Evolutionary conservation across 768 basidiomycete species (phyloP).

Genomic region (Tricholoma hemisulphureum): DNA sequence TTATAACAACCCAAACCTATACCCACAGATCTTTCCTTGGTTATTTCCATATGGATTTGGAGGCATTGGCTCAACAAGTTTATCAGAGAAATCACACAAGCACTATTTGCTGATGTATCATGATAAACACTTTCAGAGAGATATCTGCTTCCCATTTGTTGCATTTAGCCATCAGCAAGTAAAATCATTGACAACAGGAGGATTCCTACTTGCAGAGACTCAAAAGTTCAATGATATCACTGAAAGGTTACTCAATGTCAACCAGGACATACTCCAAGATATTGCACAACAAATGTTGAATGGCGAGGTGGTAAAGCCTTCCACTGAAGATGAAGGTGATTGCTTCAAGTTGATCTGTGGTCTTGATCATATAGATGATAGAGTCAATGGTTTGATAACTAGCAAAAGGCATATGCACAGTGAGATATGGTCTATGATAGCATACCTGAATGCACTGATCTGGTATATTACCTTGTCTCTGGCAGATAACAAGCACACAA

Average conservation of each 20-base stretch:
- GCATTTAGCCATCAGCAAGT: no score
- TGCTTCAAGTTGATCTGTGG: conserved; percentile 34
- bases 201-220: conserved; percentile 8
- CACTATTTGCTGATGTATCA: no score
- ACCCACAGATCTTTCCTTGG: no score
- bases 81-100: no score
- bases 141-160: no score
- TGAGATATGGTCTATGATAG: conserved; percentile 31
- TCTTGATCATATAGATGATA: conserved; percentile 33
- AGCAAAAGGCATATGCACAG: conserved; percentile 26
- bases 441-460: conserved; percentile 21
- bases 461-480: conserved; percentile 31
- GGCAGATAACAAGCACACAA: conserved; percentile 27
- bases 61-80: no score
- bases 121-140: no score
- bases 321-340: conserved; percentile 30
- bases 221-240: conserved; percentile 24
- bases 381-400: conserved; percentile 29
- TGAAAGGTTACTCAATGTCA: conserved; percentile 15
- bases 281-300: conserved; percentile 20
- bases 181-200: no score
- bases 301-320: conserved; percentile 21
- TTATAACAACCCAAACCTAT: no score
- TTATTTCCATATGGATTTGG: no score
- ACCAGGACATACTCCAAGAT: conserved; percentile 18